These are phyloP conservation scores for Arachis monticola DNA, from an alignment of 331 rosid genomes.

Conservation along the genomic window DNA sequence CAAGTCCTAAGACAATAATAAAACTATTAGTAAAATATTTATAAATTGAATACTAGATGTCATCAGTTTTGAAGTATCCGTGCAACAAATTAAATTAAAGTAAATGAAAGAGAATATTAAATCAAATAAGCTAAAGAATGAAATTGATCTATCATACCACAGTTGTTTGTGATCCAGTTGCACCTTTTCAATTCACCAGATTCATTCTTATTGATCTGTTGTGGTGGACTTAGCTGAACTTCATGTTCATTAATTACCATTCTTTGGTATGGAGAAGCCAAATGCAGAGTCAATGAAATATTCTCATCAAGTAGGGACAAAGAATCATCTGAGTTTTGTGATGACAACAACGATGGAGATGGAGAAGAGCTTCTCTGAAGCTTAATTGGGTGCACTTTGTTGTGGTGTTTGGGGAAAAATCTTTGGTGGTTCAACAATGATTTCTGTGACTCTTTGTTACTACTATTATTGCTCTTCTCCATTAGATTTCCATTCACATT, in stretches of 20 bases:
- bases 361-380: slow-evolving; percentile 77
- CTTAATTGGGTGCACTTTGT: slow-evolving; percentile 84
- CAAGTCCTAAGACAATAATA: no score
- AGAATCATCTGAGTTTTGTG: slow-evolving; percentile 80
- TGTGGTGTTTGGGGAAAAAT: slow-evolving; percentile 61
- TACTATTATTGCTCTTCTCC: slow-evolving; percentile 59
- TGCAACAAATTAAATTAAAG: no score
- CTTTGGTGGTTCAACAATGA: slow-evolving; percentile 48
- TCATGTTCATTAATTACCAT: slow-evolving; percentile 39
- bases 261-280: slow-evolving; percentile 57
- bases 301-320: slow-evolving; percentile 60
- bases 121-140: neutral
- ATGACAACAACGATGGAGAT: slow-evolving; percentile 63
- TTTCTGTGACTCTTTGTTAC: slow-evolving; percentile 56
- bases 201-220: slow-evolving; percentile 39
- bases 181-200: slow-evolving; percentile 74
- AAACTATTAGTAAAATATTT: no score
- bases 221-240: slow-evolving; percentile 30
- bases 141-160: slow-evolving; percentile 56
- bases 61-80: no score
- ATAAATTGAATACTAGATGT: no score
- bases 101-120: neutral
- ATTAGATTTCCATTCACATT: slow-evolving; percentile 55
- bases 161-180: slow-evolving; percentile 85
- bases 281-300: slow-evolving; percentile 62